Base-by-base conservation (phyloP, 805 yeast genomes). In the Candida ipomoeae region DNA sequence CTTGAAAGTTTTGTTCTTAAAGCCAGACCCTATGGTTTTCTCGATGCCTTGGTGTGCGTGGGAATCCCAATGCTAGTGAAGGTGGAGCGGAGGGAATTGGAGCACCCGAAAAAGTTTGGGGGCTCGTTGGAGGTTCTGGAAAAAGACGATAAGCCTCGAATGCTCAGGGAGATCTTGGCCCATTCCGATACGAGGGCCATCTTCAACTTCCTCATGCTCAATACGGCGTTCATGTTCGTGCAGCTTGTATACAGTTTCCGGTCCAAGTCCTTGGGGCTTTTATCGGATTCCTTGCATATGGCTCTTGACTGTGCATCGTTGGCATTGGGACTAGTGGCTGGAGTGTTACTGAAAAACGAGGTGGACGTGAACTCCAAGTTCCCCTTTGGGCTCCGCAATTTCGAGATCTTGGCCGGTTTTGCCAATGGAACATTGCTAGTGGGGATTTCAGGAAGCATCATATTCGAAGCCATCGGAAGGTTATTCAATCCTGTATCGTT, bases 281-380 rank as follows among this genome's bases (percentile, higher is more conserved):
- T 94, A 47, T 89, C 97, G 17, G 99, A 94, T 63, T 89, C 97
- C 1, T 75, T 94, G 47, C 99, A 94, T 67, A 94, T 94, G 99
- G 87, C 96, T 2, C 74, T 94, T 49, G 99, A 94, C 67, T 94
- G 99, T 65, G 79, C 89, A 0, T 95, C 98, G 0, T 72, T 94
- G 49, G 82, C 94, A 2, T 79, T 94, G 31, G 99, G 99, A 0
- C 72, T 94, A 2, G 75, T 92, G 23, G 99, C 99, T 0, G 88
- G 95, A 20, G 77, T 81, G 13, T 68, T 69, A 17, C 68, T 74
- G 51, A 74, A 62, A 56, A 70, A 55, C 56, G 77, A 56, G 49
- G 62, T 71, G 42, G 65, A 73, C 46, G 78, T 87, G 5, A 80
- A 80, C 51, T 77, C 84, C n/a, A 77, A 79, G 47, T 92, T 80